Percentiles rank a stretch among this genome's conserved stretches.
Evolutionary conservation across 129 eudicot genomes (phyloP).

Genomic region (Erigeron canadensis): DNA sequence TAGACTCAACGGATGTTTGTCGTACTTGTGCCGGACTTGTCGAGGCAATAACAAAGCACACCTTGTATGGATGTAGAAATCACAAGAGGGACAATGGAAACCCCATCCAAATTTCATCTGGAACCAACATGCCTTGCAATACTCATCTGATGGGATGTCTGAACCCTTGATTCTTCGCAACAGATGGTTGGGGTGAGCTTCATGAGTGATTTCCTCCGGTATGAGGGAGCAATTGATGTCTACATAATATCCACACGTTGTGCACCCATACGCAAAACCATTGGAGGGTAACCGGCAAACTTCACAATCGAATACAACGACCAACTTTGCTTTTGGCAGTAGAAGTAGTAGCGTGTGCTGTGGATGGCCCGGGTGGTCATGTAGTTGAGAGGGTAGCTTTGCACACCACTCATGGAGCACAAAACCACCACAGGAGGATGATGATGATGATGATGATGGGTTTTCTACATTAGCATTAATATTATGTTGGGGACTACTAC

Average conservation of each 20-base stretch:
- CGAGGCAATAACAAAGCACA: conserved; percentile 2
- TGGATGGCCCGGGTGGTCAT: not conserved
- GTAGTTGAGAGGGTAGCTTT: not conserved
- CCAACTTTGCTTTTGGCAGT: not conserved
- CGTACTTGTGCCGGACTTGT: conserved; percentile 1
- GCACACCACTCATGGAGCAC: not conserved
- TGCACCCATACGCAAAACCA: conserved; percentile 17
- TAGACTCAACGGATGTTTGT: conserved; percentile 22
- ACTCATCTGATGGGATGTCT: no score
- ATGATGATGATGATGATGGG: no score
- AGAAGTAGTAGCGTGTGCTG: not conserved
- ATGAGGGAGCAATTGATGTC: conserved; percentile 10
- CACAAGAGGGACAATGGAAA: not conserved
- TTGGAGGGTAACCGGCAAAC: not conserved
- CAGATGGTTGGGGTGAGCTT: conserved; percentile 9
- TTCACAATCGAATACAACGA: not conserved
- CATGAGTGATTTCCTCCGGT: conserved; percentile 12
- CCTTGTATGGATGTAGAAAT: not conserved
- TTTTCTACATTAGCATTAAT: no score
- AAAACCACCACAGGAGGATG: no score
- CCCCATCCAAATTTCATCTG: not conserved
- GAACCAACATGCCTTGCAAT: not conserved
- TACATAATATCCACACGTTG: not conserved
- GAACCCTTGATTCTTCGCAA: not conserved
- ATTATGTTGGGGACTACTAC: not conserved